Evolutionary conservation across 179 eudicot species (phyloP).

Genomic region (Silene vulgaris): DNA sequence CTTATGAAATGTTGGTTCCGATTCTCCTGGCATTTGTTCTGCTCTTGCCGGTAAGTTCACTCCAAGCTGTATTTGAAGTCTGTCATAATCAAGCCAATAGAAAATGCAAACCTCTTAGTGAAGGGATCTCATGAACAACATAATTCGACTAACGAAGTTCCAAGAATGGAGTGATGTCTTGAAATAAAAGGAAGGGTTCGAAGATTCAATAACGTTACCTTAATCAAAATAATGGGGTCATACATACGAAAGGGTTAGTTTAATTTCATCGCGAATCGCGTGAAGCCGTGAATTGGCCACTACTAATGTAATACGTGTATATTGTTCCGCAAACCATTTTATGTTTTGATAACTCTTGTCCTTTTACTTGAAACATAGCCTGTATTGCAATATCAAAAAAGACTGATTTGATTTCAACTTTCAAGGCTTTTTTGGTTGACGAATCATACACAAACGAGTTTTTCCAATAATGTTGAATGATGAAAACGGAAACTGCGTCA

Average conservation of each 20-base stretch:
- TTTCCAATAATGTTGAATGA: too few species aligned
- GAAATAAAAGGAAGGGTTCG: too few species aligned
- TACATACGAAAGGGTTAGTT: too few species aligned
- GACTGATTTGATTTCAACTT: too few species aligned
- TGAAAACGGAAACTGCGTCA: too few species aligned
- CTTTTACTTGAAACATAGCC: neutral
- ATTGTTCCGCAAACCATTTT: neutral
- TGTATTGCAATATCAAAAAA: neutral
- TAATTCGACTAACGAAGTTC: neutral
- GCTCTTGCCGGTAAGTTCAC: conserved; percentile 99
- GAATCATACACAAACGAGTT: too few species aligned
- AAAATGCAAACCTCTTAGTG: neutral
- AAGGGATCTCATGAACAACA: neutral
- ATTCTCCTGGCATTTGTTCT: conserved; percentile 48
- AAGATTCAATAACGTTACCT: too few species aligned
- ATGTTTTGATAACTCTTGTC: neutral
- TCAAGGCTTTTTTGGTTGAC: too few species aligned
- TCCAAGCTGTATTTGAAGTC: conserved; percentile 94
- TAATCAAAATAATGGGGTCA: too few species aligned
- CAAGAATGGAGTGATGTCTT: neutral
- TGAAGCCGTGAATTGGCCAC: neutral
- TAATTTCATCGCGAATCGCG: neutral
- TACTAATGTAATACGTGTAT: too few species aligned
- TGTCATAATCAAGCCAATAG: conserved; percentile 19
- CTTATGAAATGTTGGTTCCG: conserved; percentile 46